Percentiles rank a stretch among this genome's conserved stretches.
Evolutionary conservation across 495 filamentous ascomycete genomes (phyloP).

Genomic region (Monascus purpureus): DNA sequence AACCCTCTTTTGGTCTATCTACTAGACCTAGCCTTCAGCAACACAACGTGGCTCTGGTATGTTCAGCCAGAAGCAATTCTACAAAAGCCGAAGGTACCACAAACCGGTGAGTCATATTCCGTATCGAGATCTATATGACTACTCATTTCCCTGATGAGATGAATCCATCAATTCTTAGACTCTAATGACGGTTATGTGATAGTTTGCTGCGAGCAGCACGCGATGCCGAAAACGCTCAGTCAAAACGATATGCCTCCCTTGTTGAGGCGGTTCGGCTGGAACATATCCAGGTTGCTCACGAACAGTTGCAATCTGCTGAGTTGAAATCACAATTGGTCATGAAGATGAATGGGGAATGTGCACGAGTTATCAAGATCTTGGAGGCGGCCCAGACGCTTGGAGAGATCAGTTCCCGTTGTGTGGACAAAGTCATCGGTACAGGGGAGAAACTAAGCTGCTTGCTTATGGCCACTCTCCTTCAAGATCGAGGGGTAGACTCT

Average conservation of each 20-base stretch:
- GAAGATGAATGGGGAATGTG: conserved; percentile 64
- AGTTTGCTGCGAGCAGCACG: conserved; percentile 58
- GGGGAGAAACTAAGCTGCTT: conserved; percentile 89
- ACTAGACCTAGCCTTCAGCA: conserved; percentile 49
- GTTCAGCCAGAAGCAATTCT: conserved; percentile 80
- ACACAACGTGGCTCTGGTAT: conserved; percentile 72
- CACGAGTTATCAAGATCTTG: conserved; percentile 41
- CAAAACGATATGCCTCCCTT: conserved; percentile 49
- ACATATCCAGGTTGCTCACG: conserved; percentile 52
- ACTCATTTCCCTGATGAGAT: not conserved
- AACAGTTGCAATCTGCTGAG: conserved; percentile 44
- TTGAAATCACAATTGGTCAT: conserved; percentile 40
- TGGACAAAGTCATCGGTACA: conserved; percentile 81
- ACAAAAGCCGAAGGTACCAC: conserved; percentile 89
- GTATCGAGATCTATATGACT: not conserved
- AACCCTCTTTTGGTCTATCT: conserved; percentile 2
- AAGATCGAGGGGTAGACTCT: conserved; percentile 63
- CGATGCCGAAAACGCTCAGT: conserved; percentile 47
- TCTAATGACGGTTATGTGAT: not conserved
- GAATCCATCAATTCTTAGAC: not conserved
- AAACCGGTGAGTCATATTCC: conserved; percentile 59
- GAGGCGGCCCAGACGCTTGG: conserved; percentile 44
- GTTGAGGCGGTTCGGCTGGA: conserved; percentile 63
- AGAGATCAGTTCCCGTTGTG: conserved; percentile 65
- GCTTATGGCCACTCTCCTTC: conserved; percentile 69